Base-by-base conservation (phyloP, 176 grass and related monocot species). In the Bonia amplexicaulis region DNA sequence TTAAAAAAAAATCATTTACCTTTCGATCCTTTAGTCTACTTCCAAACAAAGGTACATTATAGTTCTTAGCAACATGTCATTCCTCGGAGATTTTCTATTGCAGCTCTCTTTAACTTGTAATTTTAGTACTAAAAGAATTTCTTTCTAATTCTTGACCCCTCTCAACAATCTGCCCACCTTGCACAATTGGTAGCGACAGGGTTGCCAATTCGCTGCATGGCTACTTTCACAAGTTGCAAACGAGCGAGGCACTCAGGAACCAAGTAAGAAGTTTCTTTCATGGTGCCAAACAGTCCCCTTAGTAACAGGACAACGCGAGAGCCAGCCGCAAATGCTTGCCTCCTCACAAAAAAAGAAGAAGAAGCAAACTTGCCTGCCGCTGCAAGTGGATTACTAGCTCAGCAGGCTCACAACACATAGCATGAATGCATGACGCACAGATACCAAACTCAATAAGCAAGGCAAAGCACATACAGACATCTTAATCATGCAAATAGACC, bases 341-440 rank as follows among this genome's bases (percentile, higher is more conserved):
- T 44, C 55, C 55, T 44, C 39, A 37, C 53, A 41, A 25, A 75
- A 77, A 9, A 8, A 1, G 6, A 9, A 41, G 7, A 12, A 17
- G 4, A 2, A 3, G 35, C 74, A 77, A 77, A 44, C 53, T 61
- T 44, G 75, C 55, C 62, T 61, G 74, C 54, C 16, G n/a, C 55
- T 62, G 75, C 39, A n/a, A 62, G 14, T 27, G 49, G 26, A 81
- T 81, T 54, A 40, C 66, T 13, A 81, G 66, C 66, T 69, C n/a
- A 29, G 47, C 40, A 69, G 47, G 79, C 16, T 41, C 49, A 13
- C 35, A 71, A 0, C 40, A 45, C n/a, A 58, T 45, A 25, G 33
- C 14, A 82, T 0, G 26, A 71, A 40, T 19, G 37, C 35, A 57
- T 40, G 14, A 16, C 41, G 39, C 5, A 44, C 15, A 57, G 6